A percentile compares a stretch with the other conserved stretches of the same genome.
These are phyloP conservation scores for Ramaria sp. DNA, from an alignment of 768 basidiomycete species.

Conservation along the genomic window DNA sequence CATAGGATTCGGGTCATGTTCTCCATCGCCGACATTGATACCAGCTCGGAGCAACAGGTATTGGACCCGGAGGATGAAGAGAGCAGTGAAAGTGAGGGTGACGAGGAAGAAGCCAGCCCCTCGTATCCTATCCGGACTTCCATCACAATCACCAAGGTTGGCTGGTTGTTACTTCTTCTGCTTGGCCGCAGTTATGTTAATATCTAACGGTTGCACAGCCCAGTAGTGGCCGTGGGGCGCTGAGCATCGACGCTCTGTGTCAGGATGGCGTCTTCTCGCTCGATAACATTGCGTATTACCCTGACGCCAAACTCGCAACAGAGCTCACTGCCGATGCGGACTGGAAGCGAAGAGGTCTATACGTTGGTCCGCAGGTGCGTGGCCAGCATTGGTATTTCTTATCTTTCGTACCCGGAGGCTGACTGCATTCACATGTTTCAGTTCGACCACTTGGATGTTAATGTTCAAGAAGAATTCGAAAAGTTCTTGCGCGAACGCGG, in stretches of 20 bases:
- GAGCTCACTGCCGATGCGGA: slow-evolving; percentile 82
- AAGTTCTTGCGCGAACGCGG: slow-evolving; percentile 84
- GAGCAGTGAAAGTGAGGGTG: slow-evolving; percentile 26
- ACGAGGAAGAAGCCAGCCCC: slow-evolving; percentile 23
- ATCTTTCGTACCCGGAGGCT: not conserved
- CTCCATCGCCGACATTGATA: slow-evolving; percentile 81
- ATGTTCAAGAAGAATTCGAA: slow-evolving; percentile 87
- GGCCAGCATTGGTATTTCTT: not conserved
- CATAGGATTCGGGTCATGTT: slow-evolving; percentile 79
- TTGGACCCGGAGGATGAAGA: slow-evolving; percentile 25
- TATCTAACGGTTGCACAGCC: not conserved
- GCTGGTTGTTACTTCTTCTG: slow-evolving; percentile 4
- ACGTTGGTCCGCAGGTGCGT: slow-evolving; percentile 80
- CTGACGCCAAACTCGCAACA: slow-evolving; percentile 56
- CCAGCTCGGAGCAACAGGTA: slow-evolving; percentile 23
- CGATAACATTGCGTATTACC: slow-evolving; percentile 84
- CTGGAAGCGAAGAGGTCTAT: slow-evolving; percentile 85
- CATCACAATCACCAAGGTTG: slow-evolving; percentile 77
- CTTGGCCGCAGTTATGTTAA: not conserved
- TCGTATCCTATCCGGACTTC: slow-evolving; percentile 70
- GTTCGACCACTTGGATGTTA: slow-evolving; percentile 85
- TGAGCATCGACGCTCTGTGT: slow-evolving; percentile 68
- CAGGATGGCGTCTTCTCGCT: slow-evolving; percentile 77
- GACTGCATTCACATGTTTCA: slow-evolving; percentile 17
- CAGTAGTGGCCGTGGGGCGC: slow-evolving; percentile 40